Evolutionary conservation across 345 rosid species (phyloP), one percentile per base, ranked within the genome.

Genomic region (Eucalyptus pauciflora): DNA sequence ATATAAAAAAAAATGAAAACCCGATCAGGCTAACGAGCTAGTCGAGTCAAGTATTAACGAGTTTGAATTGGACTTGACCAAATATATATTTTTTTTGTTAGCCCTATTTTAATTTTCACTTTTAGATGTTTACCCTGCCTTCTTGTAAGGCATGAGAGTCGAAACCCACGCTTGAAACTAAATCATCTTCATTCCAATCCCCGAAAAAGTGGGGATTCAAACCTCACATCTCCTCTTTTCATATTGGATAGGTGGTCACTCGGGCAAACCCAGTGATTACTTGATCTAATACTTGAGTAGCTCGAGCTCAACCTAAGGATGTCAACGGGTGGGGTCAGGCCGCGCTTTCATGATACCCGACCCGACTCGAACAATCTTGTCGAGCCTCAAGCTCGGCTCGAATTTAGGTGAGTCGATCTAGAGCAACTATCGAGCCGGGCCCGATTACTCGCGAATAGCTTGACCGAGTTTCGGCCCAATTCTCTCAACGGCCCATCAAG

Each of bases 1-100:
- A 37, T 4, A 8, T 17, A 3, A 3, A 37, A 62, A 14, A 76
- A 76, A 22, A 22, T 11, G 5, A 1, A 37, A 76, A 76, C 15
- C 6, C 9, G 0, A 41, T 76, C 2, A 76, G 14, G 83, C 46
- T 1, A 24, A 3, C 3, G 1, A 76, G 27, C 16, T 1, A 0
- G 9, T 76, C 16, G 3, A 20, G 48, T 37, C 6, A 3, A 37
- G 13, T 20, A 18, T 76, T 10, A 8, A 10, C 1, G 8, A 71
- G 12, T 18, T 17, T 2, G 7, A 17, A 3, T 18, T 69, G 2
- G 13, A 5, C 80, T 5, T 1, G 8, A 41, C 46, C 29, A 41
- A 2, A 20, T 10, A 37, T 41, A 4, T 41, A 4, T 41, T 41
- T 41, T 41, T 41, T 41, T 41, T 41, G 4, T 41, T 41, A n/a